Conservation (phyloP, 2,329 filamentous ascomycete species). For the Ceratocystis albifundus region DNA sequence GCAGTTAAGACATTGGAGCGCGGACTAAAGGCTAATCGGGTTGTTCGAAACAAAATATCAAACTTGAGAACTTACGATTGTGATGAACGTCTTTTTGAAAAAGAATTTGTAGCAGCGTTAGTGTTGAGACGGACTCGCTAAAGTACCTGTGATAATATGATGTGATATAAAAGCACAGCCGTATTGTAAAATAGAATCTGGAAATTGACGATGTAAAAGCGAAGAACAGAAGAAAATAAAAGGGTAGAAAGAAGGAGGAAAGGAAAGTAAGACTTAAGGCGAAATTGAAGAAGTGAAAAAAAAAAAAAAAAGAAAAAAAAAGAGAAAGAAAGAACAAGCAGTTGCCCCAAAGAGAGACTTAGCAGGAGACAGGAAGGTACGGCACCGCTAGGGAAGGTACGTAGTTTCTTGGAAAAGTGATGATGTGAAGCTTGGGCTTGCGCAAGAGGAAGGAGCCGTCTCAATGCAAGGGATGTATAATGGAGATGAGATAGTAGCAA, state of each 20-base stretch:
- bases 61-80: constrained; percentile 4
- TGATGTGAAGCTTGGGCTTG: constrained; percentile 10
- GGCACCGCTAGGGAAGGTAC: neutral
- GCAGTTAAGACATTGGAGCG: neutral
- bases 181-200: no score
- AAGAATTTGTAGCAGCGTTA: neutral
- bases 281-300: neutral
- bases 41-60: neutral
- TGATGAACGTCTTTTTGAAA: neutral
- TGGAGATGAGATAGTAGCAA: constrained; percentile 6
- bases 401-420: neutral
- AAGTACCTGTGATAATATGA: neutral
- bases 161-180: no score
- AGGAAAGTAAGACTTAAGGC: neutral
- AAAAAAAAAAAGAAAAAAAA: neutral
- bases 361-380: neutral
- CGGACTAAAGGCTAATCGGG: neutral
- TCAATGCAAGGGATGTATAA: constrained; percentile 5
- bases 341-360: neutral
- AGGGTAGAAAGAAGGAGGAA: neutral
- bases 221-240: neutral
- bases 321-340: neutral
- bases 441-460: constrained; percentile 3
- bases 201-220: no score
- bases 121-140: neutral